Evolutionary conservation across 768 basidiomycete species (phyloP).

Genomic region (Lepiota venenata): DNA sequence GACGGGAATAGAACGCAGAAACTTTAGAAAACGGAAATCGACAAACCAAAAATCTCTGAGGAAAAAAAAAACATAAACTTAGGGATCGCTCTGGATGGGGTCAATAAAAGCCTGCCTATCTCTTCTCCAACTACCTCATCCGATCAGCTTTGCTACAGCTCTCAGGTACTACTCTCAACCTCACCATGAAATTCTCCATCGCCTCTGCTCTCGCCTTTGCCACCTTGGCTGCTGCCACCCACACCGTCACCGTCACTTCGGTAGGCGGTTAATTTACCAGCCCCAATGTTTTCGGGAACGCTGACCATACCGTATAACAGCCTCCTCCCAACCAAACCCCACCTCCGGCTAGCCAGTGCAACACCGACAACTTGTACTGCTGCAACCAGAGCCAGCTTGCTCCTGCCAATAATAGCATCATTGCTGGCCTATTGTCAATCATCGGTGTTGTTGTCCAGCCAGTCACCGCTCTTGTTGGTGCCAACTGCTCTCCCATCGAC

Average conservation of each 20-base stretch:
- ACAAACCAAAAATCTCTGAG: no score
- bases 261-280: neutral
- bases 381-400: slow-evolving; percentile 15
- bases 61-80: no score
- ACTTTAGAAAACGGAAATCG: no score
- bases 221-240: slow-evolving; percentile 14
- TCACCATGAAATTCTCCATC: neutral
- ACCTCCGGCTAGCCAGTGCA: slow-evolving; percentile 18
- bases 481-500: slow-evolving; percentile 19
- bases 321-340: slow-evolving; percentile 9
- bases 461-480: slow-evolving; percentile 12
- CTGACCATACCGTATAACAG: slow-evolving; percentile 2
- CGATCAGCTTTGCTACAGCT: neutral
- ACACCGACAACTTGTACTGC: slow-evolving; percentile 19
- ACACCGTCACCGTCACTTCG: slow-evolving; percentile 16
- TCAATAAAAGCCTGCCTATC: no score
- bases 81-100: no score
- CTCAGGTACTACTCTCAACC: neutral
- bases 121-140: neutral
- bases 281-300: rapidly evolving
- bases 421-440: no score
- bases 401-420: slow-evolving; percentile 12
- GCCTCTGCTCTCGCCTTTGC: neutral
- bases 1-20: no score
- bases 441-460: no score